Conservation (phyloP, 805 yeast species). For the Candida ascalaphidarum region DNA sequence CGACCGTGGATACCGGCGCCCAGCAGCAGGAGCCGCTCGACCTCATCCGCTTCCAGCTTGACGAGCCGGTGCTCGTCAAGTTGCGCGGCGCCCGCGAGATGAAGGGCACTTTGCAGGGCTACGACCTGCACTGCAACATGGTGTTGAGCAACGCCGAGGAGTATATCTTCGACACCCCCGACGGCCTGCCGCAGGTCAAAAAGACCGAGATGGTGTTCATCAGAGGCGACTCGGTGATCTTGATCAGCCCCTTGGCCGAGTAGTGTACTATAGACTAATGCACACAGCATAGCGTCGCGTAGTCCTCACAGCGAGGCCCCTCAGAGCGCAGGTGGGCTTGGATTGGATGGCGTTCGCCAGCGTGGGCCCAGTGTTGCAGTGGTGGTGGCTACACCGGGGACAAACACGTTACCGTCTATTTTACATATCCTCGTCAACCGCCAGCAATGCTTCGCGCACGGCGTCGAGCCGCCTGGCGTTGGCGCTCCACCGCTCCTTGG, state of each 20-base stretch:
- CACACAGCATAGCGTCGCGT: no score
- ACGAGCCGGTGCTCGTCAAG: constrained; percentile 80
- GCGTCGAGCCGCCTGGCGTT: constrained; percentile 24
- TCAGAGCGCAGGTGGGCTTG: no score
- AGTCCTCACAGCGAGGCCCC: no score
- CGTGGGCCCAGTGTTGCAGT: no score
- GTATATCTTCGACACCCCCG: constrained; percentile 53
- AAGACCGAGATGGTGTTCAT: constrained; percentile 85
- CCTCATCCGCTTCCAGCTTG: constrained; percentile 74
- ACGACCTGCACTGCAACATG: constrained; percentile 94
- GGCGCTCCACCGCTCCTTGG: constrained; percentile 25
- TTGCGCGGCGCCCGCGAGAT: constrained; percentile 92
- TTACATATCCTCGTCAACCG: no score
- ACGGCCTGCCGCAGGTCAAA: constrained; percentile 37
- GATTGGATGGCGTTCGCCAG: no score
- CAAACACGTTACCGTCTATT: no score
- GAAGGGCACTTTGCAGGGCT: constrained; percentile 84
- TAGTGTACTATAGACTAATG: neutral
- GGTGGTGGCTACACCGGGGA: no score
- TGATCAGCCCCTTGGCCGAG: constrained; percentile 45
- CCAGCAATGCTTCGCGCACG: constrained; percentile 13
- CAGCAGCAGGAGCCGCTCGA: constrained; percentile 74
- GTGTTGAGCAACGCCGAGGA: constrained; percentile 91
- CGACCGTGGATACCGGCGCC: constrained; percentile 22
- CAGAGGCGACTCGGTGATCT: constrained; percentile 95